phyloP scores from a whole-genome alignment of 768 basidiomycete species.

The Rhizopogon sp. region DNA sequence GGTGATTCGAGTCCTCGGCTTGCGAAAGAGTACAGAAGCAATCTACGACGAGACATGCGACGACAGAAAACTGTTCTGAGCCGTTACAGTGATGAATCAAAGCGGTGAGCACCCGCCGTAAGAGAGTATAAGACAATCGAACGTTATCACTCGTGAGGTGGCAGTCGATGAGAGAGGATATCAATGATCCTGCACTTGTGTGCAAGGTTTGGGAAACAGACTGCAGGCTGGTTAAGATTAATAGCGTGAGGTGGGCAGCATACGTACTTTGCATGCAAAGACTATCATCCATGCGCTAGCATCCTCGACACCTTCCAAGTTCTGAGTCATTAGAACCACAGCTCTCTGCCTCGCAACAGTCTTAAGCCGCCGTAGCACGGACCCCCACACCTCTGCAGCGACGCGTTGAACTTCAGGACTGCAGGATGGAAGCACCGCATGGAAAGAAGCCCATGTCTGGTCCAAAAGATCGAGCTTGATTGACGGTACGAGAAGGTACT shows the following conservation, averaged over 20 bases:
- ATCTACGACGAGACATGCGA: constrained; percentile 50
- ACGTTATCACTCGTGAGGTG: constrained; percentile 41
- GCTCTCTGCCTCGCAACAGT: constrained; percentile 49
- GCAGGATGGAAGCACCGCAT: constrained; percentile 49
- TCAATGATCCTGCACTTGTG: constrained; percentile 61
- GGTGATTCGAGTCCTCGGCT: constrained; percentile 13
- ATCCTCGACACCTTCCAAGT: constrained; percentile 49
- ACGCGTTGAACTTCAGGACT: constrained; percentile 69
- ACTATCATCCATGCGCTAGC: constrained; percentile 71
- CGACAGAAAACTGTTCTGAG: constrained; percentile 53
- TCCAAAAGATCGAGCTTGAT: constrained; percentile 47
- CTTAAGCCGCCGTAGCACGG: constrained; percentile 69
- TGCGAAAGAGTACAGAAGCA: constrained; percentile 24
- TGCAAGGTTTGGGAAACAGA: constrained; percentile 83
- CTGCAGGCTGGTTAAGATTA: constrained; percentile 29
- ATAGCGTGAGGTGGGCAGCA: neutral
- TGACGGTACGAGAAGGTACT: constrained; percentile 65
- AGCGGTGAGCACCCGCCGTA: constrained; percentile 74
- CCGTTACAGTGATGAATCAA: constrained; percentile 79
- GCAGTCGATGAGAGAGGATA: constrained; percentile 51
- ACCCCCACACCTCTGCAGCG: constrained; percentile 86
- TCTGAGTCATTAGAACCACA: constrained; percentile 48
- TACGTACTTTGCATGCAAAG: constrained; percentile 69
- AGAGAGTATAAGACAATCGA: constrained; percentile 44
- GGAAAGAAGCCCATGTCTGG: constrained; percentile 56